Conservation (phyloP, 2,329 filamentous ascomycete species). For the Talaromyces sp. region DNA sequence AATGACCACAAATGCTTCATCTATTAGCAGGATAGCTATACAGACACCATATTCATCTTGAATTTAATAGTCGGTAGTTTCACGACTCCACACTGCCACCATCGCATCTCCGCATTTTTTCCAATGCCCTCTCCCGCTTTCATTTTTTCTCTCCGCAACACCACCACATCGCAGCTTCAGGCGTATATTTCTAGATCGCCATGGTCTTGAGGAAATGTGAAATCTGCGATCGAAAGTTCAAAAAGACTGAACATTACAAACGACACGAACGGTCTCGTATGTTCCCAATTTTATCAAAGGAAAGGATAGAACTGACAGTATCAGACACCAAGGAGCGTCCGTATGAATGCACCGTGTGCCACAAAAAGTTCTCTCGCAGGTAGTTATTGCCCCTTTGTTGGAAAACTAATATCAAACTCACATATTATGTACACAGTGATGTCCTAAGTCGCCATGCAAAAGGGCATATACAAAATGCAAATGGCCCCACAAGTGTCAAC, state of each 20-base stretch:
- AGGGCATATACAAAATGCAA: constrained; percentile 42
- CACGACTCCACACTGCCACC: not conserved
- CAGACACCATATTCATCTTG: not conserved
- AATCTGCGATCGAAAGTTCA: constrained; percentile 54
- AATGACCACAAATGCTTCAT: not conserved
- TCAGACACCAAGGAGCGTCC: constrained; percentile 55
- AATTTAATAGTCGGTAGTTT: not conserved
- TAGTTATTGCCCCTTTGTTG: constrained; percentile 23
- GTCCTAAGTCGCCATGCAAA: constrained; percentile 52
- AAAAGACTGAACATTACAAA: constrained; percentile 56
- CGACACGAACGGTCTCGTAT: constrained; percentile 55
- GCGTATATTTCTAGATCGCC: constrained; percentile 17
- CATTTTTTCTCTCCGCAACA: constrained; percentile 10
- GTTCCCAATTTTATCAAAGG: not conserved
- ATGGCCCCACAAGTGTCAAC: constrained; percentile 30
- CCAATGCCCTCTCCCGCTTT: constrained; percentile 5
- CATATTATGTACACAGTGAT: constrained; percentile 34
- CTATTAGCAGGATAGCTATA: not conserved
- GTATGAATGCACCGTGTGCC: constrained; percentile 53
- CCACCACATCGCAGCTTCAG: not conserved
- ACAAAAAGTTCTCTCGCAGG: constrained; percentile 56
- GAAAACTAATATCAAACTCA: not conserved
- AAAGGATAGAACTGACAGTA: not conserved
- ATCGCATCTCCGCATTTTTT: constrained; percentile 2
- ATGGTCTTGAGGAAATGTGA: constrained; percentile 45